phyloP scores from a whole-genome alignment of 208 protist species.

The Novymonas esmeraldas region DNA sequence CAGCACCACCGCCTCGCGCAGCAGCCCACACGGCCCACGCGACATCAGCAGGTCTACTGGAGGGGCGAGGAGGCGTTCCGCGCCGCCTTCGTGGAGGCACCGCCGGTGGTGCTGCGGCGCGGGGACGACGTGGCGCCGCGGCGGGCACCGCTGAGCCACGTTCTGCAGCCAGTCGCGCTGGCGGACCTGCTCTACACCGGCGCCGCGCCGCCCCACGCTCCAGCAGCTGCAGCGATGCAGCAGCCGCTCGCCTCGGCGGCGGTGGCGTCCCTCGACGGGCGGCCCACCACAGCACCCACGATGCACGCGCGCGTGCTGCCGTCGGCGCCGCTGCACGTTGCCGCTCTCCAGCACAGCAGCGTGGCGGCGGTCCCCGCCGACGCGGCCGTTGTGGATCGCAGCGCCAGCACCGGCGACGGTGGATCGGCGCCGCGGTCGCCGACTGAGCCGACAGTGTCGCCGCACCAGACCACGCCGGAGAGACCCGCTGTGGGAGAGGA shows the following conservation, averaged over 20 bases:
- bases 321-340: constrained; percentile 16
- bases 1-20: not conserved
- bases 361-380: not conserved
- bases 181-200: constrained; percentile 33
- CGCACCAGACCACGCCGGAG: not conserved
- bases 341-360: constrained; percentile 1
- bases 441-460: not conserved
- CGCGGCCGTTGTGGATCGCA: not conserved
- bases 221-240: not conserved
- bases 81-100: constrained; percentile 34
- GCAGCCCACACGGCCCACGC: constrained; percentile 4
- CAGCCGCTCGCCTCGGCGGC: constrained; percentile 2
- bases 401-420: not conserved
- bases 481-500: not conserved
- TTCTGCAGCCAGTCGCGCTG: constrained; percentile 32
- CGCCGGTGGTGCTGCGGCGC: constrained; percentile 28
- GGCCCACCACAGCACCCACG: not conserved
- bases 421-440: not conserved
- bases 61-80: constrained; percentile 36
- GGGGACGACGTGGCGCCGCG: not conserved
- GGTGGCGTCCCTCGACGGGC: not conserved
- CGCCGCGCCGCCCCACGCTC: not conserved
- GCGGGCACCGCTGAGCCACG: constrained; percentile 7
- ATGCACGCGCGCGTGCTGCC: constrained; percentile 15
- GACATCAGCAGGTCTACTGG: constrained; percentile 29